Base-by-base conservation (phyloP, 1,284 basidiomycete species). In the Moniliophthora roreri region DNA sequence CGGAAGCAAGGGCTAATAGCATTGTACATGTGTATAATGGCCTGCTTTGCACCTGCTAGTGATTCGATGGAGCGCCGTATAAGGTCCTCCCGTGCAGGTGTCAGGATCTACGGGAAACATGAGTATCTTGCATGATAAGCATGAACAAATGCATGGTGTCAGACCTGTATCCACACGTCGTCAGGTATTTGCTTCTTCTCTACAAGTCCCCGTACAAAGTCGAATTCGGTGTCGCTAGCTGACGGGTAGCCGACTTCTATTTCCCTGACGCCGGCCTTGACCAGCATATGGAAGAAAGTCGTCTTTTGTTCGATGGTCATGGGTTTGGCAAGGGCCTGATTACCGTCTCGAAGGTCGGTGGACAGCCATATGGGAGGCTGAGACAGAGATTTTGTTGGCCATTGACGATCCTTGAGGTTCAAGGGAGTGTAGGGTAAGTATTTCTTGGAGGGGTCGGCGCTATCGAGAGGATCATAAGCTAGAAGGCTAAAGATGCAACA, bases 1-100 rank as follows among this genome's bases (percentile, higher is more conserved):
- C 97, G 89, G 83, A 99, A 99, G 53, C 89, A 82, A 24, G 93
- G 91, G 20, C 88, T 95, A 9, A 94, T 95, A 23, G 97, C 97
- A 69, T 99, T 99, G 78, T 99, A 99, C 94, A 99, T 97, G 76
- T 99, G 97, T 50, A 99, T 82, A 66, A 99, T 98, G 52, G 93
- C 96, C 58, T 88, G 81, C 67, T 97, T 98, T 44, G 88, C 78
- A 48, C 95, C 96, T 44, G 89, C 91, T 45, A 98, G 87, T 21
- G 95, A 77, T 58, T 96, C 93, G 62, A 99, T 85, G 0, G 97
- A 97, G 40, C 90, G 84, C 64, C 81, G 86, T 72, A 99, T 98
- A 59, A 99, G 84, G 68, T 98, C 96, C 69, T 95, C 91, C 55
- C 97, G 85, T 37, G 95, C 95, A 50, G 95, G 95, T 26, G 95